Conservation (phyloP, 1,284 basidiomycete genomes). For the Naganishia albida region DNA sequence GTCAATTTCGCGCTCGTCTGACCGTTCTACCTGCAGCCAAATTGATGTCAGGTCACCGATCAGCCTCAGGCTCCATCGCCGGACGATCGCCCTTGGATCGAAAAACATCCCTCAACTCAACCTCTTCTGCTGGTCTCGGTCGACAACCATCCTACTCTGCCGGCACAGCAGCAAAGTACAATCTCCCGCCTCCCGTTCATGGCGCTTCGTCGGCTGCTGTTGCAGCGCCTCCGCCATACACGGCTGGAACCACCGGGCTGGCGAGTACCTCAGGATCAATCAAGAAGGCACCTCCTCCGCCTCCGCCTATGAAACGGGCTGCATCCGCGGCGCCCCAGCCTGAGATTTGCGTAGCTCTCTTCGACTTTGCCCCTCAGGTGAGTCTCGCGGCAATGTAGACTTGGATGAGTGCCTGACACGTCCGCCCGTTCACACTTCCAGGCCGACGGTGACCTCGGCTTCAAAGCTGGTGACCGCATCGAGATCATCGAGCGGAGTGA, state of each 20-base stretch:
- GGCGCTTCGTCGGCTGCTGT: slow-evolving; percentile 47
- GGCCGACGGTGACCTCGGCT: slow-evolving; percentile 91
- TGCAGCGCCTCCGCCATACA: slow-evolving; percentile 48
- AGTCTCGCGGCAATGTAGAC: slow-evolving; percentile 30
- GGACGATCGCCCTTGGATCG: slow-evolving; percentile 35
- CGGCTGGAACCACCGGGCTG: slow-evolving; percentile 56
- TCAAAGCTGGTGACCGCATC: slow-evolving; percentile 88
- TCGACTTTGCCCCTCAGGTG: slow-evolving; percentile 88
- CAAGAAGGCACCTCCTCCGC: slow-evolving; percentile 83
- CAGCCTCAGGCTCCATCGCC: slow-evolving; percentile 39
- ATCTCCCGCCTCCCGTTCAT: slow-evolving; percentile 54
- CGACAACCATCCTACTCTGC: slow-evolving; percentile 52
- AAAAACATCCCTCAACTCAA: slow-evolving; percentile 57
- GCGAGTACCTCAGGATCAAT: slow-evolving; percentile 55
- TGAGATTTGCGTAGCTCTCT: slow-evolving; percentile 87
- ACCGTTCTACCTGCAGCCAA: slow-evolving; percentile 38
- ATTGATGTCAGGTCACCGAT: slow-evolving; percentile 45
- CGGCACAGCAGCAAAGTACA: slow-evolving; percentile 49
- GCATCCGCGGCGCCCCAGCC: slow-evolving; percentile 61
- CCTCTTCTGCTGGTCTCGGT: slow-evolving; percentile 45
- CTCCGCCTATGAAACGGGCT: slow-evolving; percentile 76
- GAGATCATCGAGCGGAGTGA: slow-evolving; percentile 84
- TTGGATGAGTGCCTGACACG: neutral
- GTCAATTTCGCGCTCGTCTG: neutral
- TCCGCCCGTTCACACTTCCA: slow-evolving; percentile 49